Base-by-base conservation (phyloP, 345 rosid species). In the Lumnitzera littorea region DNA sequence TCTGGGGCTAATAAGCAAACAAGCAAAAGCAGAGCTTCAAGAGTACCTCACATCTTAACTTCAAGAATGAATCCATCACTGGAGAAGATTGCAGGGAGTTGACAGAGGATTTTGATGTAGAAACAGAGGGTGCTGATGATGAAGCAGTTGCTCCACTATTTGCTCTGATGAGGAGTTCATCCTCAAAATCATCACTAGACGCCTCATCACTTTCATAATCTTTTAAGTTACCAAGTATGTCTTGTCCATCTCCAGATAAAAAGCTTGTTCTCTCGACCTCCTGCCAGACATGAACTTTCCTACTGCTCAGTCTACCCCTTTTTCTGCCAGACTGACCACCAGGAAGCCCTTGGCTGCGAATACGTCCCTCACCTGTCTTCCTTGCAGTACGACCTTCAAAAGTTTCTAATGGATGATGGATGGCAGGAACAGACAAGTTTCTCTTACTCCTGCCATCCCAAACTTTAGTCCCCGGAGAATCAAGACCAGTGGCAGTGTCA, bases 361-460 rank as follows among this genome's bases (percentile, higher is more conserved):
- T 74, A 58, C 68, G 85, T 60, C 75, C 80, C 76, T 84, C 81
- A 61, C 74, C 58, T 50, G 73, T 74, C 67, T 68, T 87, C 77
- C 78, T 82, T 49, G 67, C 57, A 23, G 53, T 61, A 67, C 29
- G 73, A 54, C 83, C 77, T 53, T 67, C 78, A 71, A 77, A 76
- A 77, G 79, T 79, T 83, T 95, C 99, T 73, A 95, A 96, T 6
- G 99, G 99, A 80, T 91, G 99, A 74, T 84, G 99, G 72, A 95
- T 86, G 61, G 65, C 84, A 52, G 95, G 79, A 64, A 78, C 81
- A 68, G 78, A 68, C 67, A 67, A 68, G 66, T 83, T 91, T 83
- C 91, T 88, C 63, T 91, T 91, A 23, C 78, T 88, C 72, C 76
- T 86, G 47, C 83, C 91, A 85, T 95, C 96, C 99, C 99, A 95